phyloP scores from a whole-genome alignment of 371 early-diverging fungal genomes.

The Dichotomocladium elegans region DNA sequence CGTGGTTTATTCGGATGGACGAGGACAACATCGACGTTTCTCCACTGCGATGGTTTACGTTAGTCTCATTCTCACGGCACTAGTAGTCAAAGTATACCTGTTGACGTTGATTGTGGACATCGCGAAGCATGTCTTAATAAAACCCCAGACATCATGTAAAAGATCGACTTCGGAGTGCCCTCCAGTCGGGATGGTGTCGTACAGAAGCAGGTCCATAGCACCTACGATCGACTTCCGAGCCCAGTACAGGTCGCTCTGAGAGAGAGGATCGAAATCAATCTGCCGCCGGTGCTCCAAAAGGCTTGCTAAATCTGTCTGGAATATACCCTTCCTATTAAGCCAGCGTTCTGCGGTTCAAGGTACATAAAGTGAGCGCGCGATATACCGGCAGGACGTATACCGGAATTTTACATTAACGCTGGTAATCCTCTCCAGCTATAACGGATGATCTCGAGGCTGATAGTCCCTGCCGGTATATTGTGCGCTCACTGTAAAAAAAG shows the following conservation, averaged over 20 bases:
- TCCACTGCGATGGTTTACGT: neutral
- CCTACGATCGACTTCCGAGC: neutral
- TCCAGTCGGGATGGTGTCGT: neutral
- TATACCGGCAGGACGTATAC: too few species aligned
- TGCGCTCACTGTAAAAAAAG: too few species aligned
- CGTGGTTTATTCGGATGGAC: neutral
- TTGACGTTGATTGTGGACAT: neutral
- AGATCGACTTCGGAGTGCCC: slow-evolving; percentile 3
- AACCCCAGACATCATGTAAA: neutral
- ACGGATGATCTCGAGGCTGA: neutral
- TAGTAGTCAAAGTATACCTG: neutral
- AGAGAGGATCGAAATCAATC: neutral
- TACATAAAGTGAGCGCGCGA: too few species aligned
- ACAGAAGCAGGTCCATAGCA: neutral
- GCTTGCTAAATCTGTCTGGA: neutral
- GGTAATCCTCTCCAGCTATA: too few species aligned
- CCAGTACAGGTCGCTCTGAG: slow-evolving; percentile 3
- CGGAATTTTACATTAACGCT: too few species aligned
- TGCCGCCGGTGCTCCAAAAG: neutral
- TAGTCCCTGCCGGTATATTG: too few species aligned
- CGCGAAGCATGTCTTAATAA: slow-evolving; percentile 4
- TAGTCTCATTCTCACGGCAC: neutral
- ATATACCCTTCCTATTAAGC: neutral
- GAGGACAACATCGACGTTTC: neutral
- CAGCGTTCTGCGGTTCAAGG: neutral